Evolutionary conservation across 768 basidiomycete species (phyloP).

Genomic region (Russula compacta): DNA sequence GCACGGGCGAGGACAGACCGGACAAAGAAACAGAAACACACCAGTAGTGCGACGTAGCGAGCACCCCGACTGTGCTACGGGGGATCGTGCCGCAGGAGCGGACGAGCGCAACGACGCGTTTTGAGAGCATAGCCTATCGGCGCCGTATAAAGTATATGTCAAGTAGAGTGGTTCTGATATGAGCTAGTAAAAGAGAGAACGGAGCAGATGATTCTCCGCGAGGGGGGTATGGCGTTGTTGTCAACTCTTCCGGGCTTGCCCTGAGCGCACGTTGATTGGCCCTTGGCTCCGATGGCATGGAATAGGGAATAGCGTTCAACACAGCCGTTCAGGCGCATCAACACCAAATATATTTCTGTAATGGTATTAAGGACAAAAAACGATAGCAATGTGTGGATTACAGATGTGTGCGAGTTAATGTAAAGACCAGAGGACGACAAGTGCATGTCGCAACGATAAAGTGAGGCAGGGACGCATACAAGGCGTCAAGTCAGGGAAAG

Average conservation of each 20-base stretch:
- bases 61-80: constrained; percentile 6
- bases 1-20: neutral
- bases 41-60: constrained; percentile 18
- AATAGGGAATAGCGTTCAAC: no score
- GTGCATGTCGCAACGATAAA: neutral
- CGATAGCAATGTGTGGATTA: neutral
- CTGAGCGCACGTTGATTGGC: neutral
- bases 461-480: no score
- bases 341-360: neutral
- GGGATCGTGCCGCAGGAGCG: constrained; percentile 15
- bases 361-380: neutral
- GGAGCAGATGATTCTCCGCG: neutral
- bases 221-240: neutral
- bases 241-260: neutral
- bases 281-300: neutral
- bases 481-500: constrained; percentile 40
- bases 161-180: neutral
- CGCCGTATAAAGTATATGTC: neutral
- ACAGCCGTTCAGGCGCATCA: neutral
- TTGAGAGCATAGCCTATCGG: constrained; percentile 15
- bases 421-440: neutral
- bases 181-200: neutral
- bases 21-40: constrained; percentile 1
- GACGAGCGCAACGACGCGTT: constrained; percentile 20
- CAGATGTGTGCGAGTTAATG: neutral